Percentiles rank a stretch among this genome's conserved stretches.
These are phyloP conservation scores for Striga asiatica DNA, from an alignment of 257 asterid species.

Conservation along the genomic window DNA sequence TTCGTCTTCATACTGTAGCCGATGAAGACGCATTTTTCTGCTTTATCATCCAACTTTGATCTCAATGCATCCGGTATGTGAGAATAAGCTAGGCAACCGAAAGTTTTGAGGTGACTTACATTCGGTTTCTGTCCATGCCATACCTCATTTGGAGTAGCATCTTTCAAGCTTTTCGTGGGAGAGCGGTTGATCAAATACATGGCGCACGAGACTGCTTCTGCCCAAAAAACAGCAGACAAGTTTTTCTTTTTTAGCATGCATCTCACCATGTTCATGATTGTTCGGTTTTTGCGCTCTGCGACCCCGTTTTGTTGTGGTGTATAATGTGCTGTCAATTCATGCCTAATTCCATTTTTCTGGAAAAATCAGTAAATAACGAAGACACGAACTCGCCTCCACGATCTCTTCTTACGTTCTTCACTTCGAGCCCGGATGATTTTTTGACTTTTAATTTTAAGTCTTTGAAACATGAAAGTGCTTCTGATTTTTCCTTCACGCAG, in stretches of 20 bases:
- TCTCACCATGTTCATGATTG: not conserved
- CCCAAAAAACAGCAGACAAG: not conserved
- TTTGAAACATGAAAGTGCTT: not conserved
- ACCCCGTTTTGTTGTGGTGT: conserved; percentile 4
- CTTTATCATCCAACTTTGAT: not conserved
- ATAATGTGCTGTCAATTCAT: not conserved
- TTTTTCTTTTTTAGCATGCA: not conserved
- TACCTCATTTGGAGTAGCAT: not conserved
- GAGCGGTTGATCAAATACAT: not conserved
- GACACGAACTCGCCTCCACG: not conserved
- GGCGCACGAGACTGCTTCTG: not conserved
- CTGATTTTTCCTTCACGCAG: not conserved
- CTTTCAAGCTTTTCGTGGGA: not conserved
- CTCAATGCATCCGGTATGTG: too few species aligned
- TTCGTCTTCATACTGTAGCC: not conserved
- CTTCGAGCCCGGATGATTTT: not conserved
- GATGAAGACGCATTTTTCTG: not conserved
- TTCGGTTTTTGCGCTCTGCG: not conserved
- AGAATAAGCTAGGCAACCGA: too few species aligned
- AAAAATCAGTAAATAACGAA: not conserved
- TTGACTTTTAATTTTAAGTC: not conserved
- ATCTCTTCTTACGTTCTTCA: not conserved
- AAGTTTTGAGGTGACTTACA: too few species aligned
- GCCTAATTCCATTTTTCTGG: not conserved
- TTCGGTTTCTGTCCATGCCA: not conserved